phyloP scores from a whole-genome alignment of 805 yeast genomes.

The Pachysolen tannophilus region DNA sequence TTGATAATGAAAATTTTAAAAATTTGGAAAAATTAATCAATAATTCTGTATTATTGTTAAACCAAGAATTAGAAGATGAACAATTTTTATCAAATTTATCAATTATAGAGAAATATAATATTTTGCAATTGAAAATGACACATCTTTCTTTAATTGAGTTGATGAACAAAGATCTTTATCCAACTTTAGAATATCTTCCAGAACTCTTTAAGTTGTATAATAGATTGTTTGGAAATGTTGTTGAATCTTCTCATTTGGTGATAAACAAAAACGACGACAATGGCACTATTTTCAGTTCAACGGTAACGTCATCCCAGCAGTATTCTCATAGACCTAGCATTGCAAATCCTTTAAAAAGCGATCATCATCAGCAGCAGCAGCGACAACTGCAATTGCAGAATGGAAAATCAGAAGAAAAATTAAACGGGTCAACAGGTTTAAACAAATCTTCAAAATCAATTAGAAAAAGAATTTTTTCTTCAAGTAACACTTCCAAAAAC shows the following conservation, averaged over 20 bases:
- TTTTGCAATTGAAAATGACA: constrained; percentile 65
- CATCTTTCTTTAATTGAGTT: constrained; percentile 64
- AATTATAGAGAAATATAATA: constrained; percentile 31
- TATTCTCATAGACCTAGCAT: constrained; percentile 36
- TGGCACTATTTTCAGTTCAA: too few relatives aligned
- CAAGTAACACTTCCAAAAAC: constrained; percentile 11
- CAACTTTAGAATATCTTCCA: constrained; percentile 56
- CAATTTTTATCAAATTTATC: constrained; percentile 9
- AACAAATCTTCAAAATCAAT: constrained; percentile 14
- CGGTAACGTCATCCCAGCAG: too few relatives aligned
- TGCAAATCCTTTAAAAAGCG: too few relatives aligned
- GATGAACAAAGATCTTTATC: constrained; percentile 41
- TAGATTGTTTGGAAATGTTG: constrained; percentile 32
- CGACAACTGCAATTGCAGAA: too few relatives aligned
- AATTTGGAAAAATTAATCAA: constrained; percentile 7
- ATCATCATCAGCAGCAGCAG: too few relatives aligned
- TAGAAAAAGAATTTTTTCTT: constrained; percentile 7
- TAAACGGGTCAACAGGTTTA: constrained; percentile 10
- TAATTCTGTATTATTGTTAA: constrained; percentile 11
- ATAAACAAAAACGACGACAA: too few relatives aligned
- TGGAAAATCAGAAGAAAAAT: constrained; percentile 21
- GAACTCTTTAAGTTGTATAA: constrained; percentile 56
- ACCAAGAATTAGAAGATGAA: constrained; percentile 11
- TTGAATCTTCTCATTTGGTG: too few relatives aligned
- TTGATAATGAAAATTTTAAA: constrained; percentile 7